A percentile compares a stretch with the other conserved stretches of the same genome.
Conservation (phyloP, 2,329 filamentous ascomycete genomes). For the Phyllosticta citriasiana region DNA sequence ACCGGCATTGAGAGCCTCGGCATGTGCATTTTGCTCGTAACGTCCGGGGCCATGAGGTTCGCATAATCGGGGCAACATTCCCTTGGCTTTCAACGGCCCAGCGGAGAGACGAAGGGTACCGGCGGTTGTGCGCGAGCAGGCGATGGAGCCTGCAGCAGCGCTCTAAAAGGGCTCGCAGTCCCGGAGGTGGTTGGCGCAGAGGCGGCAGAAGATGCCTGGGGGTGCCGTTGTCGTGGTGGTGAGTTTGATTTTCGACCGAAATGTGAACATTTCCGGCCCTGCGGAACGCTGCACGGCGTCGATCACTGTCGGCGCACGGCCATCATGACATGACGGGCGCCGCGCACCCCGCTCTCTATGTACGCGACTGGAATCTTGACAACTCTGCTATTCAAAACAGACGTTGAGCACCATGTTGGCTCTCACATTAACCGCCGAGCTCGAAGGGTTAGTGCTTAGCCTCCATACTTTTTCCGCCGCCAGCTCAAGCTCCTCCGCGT, state of each 20-base stretch:
- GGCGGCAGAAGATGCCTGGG: neutral
- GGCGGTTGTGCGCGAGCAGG: neutral
- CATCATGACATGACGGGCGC: neutral
- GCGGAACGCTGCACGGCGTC: neutral
- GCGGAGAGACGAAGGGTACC: conserved; percentile 10
- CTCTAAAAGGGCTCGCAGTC: neutral
- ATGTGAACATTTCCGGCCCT: neutral
- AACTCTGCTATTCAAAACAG: neutral
- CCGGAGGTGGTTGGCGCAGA: neutral
- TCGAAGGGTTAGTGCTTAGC: conserved; percentile 21
- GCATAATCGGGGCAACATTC: conserved; percentile 42
- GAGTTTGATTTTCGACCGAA: neutral
- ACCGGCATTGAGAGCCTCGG: conserved; percentile 52
- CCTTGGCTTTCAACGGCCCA: neutral
- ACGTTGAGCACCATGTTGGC: conserved; percentile 22
- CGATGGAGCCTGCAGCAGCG: neutral
- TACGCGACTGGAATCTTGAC: neutral
- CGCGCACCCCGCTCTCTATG: neutral
- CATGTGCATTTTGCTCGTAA: conserved; percentile 51
- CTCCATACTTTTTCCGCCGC: neutral
- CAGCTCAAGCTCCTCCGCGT: neutral
- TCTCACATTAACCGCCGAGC: conserved; percentile 28
- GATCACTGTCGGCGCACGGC: neutral
- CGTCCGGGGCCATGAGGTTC: conserved; percentile 57
- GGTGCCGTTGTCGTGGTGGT: neutral